These are phyloP conservation scores for Komagataella kurtzmanii DNA, from an alignment of 805 yeast species.

Conservation along the genomic window DNA sequence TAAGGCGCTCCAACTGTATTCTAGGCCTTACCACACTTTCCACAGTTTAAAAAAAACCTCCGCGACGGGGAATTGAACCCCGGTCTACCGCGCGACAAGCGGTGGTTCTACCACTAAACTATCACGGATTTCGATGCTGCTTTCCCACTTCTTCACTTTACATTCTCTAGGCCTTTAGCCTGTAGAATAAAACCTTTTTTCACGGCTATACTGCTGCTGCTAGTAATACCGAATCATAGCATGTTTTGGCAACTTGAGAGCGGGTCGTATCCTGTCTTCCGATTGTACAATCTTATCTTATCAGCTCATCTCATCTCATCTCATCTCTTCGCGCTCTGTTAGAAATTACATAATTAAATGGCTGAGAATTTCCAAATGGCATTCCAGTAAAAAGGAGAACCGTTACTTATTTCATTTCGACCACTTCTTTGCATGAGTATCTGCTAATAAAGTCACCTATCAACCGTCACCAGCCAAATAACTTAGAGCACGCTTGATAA, in stretches of 20 bases:
- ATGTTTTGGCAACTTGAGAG: not conserved
- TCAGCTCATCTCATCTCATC: not conserved
- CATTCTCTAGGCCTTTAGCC: not conserved
- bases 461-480: not conserved
- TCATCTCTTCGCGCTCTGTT: not conserved
- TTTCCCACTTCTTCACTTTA: not conserved
- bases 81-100: slow-evolving; percentile 2
- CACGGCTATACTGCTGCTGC: too few species aligned
- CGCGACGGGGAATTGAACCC: slow-evolving; percentile 2
- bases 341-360: not conserved
- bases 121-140: slow-evolving; percentile 2
- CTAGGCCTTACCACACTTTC: too few species aligned
- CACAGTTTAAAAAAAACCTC: not conserved
- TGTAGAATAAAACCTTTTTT: too few species aligned
- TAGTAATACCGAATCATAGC: not conserved
- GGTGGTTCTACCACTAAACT: slow-evolving; percentile 4
- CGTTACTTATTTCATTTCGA: not conserved
- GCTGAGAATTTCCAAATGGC: not conserved
- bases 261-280: not conserved
- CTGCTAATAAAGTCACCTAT: not conserved
- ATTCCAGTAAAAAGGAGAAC: not conserved
- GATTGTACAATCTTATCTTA: too few species aligned
- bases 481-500: not conserved
- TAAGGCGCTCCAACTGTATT: too few species aligned
- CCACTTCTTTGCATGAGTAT: not conserved